phyloP scores from a whole-genome alignment of 441 rosid genomes.

The Euphorbia celastroides region DNA sequence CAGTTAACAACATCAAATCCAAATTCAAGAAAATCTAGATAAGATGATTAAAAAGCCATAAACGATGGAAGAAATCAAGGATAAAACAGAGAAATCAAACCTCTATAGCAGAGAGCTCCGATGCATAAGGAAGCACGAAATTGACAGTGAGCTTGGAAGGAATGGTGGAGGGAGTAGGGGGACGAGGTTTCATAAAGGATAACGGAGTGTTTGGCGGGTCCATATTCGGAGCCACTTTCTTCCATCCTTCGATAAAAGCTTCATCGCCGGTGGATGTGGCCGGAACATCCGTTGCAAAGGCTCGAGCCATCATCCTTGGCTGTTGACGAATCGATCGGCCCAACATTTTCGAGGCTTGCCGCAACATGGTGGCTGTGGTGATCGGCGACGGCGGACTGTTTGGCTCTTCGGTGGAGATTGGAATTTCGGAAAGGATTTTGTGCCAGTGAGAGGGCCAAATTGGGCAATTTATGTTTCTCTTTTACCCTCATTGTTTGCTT shows the following conservation, averaged over 20 bases:
- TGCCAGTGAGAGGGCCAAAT: too few relatives aligned
- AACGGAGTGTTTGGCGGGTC: conserved; percentile 55
- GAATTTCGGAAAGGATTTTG: not conserved
- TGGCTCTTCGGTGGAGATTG: conserved; percentile 17
- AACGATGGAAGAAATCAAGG: not conserved
- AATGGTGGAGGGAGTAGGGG: conserved; percentile 40
- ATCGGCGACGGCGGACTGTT: conserved; percentile 22
- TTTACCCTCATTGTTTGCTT: too few relatives aligned
- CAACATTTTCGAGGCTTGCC: conserved; percentile 56
- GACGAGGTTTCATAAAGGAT: conserved; percentile 44
- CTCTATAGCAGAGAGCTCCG: conserved; percentile 49
- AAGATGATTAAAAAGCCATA: conserved; percentile 9
- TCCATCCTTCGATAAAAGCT: conserved; percentile 42
- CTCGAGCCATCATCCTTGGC: conserved; percentile 24
- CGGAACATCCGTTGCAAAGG: conserved; percentile 37
- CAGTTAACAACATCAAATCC: not conserved
- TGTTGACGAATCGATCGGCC: conserved; percentile 31
- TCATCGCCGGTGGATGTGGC: conserved; percentile 29
- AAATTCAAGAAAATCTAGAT: conserved; percentile 17
- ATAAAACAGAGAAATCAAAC: conserved; percentile 20
- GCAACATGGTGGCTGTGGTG: conserved; percentile 38
- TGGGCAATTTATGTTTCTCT: too few relatives aligned
- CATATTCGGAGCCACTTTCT: conserved; percentile 36
- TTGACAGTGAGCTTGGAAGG: conserved; percentile 64
- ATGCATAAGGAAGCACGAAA: conserved; percentile 56